Evolutionary conservation across 23 red algal species (phyloP), one percentile per base, ranked within the genome.

Genomic region (Chondrus crispus): DNA sequence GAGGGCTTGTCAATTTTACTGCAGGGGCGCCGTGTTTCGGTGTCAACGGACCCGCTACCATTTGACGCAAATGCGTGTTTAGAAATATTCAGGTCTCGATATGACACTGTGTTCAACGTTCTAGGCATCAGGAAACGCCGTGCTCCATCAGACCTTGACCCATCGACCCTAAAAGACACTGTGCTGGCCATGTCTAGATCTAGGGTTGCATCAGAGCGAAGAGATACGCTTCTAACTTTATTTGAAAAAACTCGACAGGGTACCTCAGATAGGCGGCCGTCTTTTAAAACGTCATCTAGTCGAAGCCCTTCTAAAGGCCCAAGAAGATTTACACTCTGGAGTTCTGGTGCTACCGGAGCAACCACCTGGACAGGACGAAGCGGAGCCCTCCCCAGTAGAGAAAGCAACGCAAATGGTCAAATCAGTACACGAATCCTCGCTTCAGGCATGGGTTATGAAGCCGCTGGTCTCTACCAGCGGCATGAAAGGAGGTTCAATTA

Each of bases 391-490:
- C 0, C 26, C 26, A 66, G 0, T 0, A 32, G 18, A 6, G 35
- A 66, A 66, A 66, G 26, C 35, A 66, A 66, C 18, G 26, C 48
- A 64, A 38, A 2, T 6, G 16, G 41, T 84, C 50, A 39, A 43
- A 14, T 11, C 9, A 40, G 50, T 84, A 9, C 44, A 36, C 48
- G 47, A 68, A 0, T n/a, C 33, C 13, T 85, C 29, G 0, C 7
- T 85, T 43, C 6, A 64, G 0, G 29, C 30, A 30, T 85, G 81
- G 53, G 81, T 85, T 24, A 85, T 85, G 52, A 85, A 85, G 48
- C 78, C 81, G 8, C 22, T 66, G 4, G 57, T 62, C 40, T 44
- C 36, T 3, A 66, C 81, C 3, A 6, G 5, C 18, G 55, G 57
- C 4, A 85, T 85, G 81, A 66, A 46, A 46, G 81, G 68, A 68